Base-by-base conservation (phyloP, 2,329 filamentous ascomycete species). In the Chrysosphaeria jannelii region DNA sequence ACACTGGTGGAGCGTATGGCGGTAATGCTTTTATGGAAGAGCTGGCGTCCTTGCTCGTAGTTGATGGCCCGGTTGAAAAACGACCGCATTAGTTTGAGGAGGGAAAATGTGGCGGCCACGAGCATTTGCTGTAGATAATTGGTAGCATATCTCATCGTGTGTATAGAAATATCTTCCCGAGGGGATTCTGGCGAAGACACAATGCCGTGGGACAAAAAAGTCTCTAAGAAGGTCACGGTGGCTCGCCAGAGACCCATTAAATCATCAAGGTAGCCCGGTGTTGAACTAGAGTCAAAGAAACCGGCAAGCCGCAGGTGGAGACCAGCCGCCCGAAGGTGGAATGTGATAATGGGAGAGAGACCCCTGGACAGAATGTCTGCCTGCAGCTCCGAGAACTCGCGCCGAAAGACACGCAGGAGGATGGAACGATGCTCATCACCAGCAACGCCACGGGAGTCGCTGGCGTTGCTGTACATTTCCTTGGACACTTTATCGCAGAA, bases 71-170 rank as follows among this genome's bases (percentile, higher is more conserved):
- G 57, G 19, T 66, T 55, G 34, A 79, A 79, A 43, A 67, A 68
- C 11, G 71, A 76, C 23, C 66, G 61, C 44, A 79, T 66, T 27
- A 81, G 51, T 36, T 79, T 81, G 29, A 79, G 52, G 22, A 85
- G 47, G 1, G 70, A 65, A 34, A 78, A 78, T 4, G 67, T 65
- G 5, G 67, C 70, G 3, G 71, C 72, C n/a, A 79, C 61, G 27
- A 78, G 60, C 67, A 81, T 79, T 41, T 81, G 72, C 38, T 76
- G 65, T 24, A 81, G 60, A 40, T 79, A 79, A 38, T 69, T 75
- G 31, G 60, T 67, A 13, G 63, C 57, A 35, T 70, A 66, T 23
- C 56, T 54, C 14, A 76, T 46, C 23, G 68, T 53, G 23, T 53
- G 51, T 6, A 57, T 51, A 24, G 44, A 44, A 17, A 42, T 46